phyloP scores from a whole-genome alignment of 176 grass and related monocot genomes.

The Cenchrus americanus region DNA sequence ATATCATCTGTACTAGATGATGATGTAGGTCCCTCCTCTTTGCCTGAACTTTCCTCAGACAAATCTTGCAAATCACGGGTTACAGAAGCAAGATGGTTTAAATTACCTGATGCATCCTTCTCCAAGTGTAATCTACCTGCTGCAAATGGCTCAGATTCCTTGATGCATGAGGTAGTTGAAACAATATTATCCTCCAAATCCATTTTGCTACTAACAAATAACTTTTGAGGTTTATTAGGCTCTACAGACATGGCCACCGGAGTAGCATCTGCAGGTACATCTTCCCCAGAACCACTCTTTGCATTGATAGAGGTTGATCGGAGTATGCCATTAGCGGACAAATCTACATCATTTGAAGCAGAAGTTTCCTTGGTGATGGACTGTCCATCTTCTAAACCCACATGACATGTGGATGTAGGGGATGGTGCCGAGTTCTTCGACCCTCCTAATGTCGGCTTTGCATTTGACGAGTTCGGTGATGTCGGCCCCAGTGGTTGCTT shows the following conservation, averaged over 20 bases:
- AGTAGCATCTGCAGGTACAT: neutral
- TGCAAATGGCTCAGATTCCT: slow-evolving; percentile 32
- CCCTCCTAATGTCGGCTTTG: slow-evolving; percentile 37
- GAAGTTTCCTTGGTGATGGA: slow-evolving; percentile 29
- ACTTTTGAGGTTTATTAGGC: slow-evolving; percentile 37
- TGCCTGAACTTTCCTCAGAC: slow-evolving; percentile 43
- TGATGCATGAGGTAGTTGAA: slow-evolving; percentile 27
- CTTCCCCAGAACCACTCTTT: slow-evolving; percentile 10
- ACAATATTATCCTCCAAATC: slow-evolving; percentile 20
- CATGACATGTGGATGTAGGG: slow-evolving; percentile 34
- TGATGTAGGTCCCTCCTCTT: slow-evolving; percentile 48
- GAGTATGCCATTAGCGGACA: slow-evolving; percentile 16
- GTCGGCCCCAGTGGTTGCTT: slow-evolving; percentile 23
- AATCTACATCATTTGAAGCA: slow-evolving; percentile 25
- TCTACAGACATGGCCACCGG: neutral
- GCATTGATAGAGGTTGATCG: slow-evolving; percentile 26
- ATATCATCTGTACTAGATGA: slow-evolving; percentile 45
- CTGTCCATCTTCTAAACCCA: slow-evolving; percentile 31
- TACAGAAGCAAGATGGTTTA: slow-evolving; percentile 37
- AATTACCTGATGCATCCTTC: slow-evolving; percentile 31
- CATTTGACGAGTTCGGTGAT: slow-evolving; percentile 31
- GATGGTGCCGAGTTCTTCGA: slow-evolving; percentile 39
- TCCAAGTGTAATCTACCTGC: slow-evolving; percentile 23
- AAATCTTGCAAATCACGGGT: slow-evolving; percentile 35
- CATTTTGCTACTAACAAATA: slow-evolving; percentile 19